Conservation (phyloP, 805 yeast genomes). For the Tetrapisispora pingtungensis region DNA sequence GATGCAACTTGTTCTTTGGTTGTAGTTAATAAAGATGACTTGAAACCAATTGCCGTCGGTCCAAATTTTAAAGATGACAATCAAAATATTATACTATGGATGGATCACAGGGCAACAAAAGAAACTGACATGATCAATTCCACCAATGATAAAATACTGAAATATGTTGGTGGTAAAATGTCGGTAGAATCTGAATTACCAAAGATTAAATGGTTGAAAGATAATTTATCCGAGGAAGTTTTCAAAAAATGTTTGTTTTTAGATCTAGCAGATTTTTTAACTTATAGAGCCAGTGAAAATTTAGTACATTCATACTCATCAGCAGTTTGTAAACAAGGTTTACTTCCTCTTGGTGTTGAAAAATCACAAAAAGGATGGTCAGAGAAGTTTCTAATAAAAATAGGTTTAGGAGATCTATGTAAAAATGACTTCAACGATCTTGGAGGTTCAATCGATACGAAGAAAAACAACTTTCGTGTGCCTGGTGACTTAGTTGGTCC, state of each 20-base stretch:
- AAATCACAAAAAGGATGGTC: slow-evolving; percentile 87
- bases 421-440: slow-evolving; percentile 66
- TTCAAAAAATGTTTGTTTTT: slow-evolving; percentile 67
- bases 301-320: slow-evolving; percentile 87
- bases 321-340: slow-evolving; percentile 91
- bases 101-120: slow-evolving; percentile 89
- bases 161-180: slow-evolving; percentile 95
- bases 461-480: slow-evolving; percentile 42
- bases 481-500: slow-evolving; percentile 89
- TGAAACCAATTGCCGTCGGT: slow-evolving; percentile 78
- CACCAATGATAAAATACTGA: slow-evolving; percentile 66
- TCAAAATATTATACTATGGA: slow-evolving; percentile 90
- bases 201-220: slow-evolving; percentile 91
- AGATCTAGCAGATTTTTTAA: slow-evolving; percentile 85
- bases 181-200: slow-evolving; percentile 98
- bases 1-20: slow-evolving; percentile 97
- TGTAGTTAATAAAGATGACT: slow-evolving; percentile 54
- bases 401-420: slow-evolving; percentile 68
- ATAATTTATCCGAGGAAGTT: slow-evolving; percentile 55
- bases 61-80: slow-evolving; percentile 67
- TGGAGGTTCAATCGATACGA: slow-evolving; percentile 59
- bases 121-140: slow-evolving; percentile 78
- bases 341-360: slow-evolving; percentile 87
- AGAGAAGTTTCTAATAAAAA: slow-evolving; percentile 52
- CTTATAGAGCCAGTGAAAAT: slow-evolving; percentile 80